phyloP scores from a whole-genome alignment of 1,139 yeast species.

The Lipomyces yarrowii region DNA sequence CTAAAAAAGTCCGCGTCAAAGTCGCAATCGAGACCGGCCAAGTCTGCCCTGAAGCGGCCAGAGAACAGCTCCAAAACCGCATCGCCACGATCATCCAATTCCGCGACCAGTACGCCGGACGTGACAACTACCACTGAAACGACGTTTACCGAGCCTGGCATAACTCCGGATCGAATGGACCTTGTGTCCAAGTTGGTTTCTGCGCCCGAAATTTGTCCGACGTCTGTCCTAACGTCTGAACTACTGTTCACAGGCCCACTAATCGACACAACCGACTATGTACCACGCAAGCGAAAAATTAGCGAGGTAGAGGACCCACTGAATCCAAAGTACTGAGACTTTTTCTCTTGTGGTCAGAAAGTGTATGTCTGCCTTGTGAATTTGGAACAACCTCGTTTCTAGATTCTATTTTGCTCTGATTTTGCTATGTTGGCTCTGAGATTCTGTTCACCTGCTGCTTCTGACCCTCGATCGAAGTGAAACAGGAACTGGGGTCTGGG shows the following conservation, averaged over 20 bases:
- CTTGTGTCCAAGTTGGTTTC: background rate
- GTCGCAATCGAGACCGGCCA: background rate
- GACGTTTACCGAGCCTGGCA: background rate
- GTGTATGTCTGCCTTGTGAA: background rate
- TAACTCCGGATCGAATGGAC: background rate
- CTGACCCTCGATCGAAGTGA: too few species aligned
- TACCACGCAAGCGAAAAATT: background rate
- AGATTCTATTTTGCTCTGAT: background rate
- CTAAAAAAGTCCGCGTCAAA: background rate
- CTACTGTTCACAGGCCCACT: background rate
- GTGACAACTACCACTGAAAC: background rate
- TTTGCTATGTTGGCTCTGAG: background rate
- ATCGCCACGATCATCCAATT: background rate
- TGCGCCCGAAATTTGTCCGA: background rate
- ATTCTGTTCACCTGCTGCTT: background rate
- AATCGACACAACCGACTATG: background rate
- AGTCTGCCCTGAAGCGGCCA: background rate
- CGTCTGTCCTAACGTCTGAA: background rate
- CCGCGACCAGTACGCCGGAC: background rate
- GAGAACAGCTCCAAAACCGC: background rate
- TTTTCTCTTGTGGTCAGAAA: background rate
- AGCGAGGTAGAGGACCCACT: background rate
- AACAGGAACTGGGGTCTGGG: constrained; percentile 14
- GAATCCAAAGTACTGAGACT: background rate
- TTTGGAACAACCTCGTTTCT: background rate